phyloP scores from a whole-genome alignment of 495 filamentous ascomycete species.

The Aspergillus leporis region DNA sequence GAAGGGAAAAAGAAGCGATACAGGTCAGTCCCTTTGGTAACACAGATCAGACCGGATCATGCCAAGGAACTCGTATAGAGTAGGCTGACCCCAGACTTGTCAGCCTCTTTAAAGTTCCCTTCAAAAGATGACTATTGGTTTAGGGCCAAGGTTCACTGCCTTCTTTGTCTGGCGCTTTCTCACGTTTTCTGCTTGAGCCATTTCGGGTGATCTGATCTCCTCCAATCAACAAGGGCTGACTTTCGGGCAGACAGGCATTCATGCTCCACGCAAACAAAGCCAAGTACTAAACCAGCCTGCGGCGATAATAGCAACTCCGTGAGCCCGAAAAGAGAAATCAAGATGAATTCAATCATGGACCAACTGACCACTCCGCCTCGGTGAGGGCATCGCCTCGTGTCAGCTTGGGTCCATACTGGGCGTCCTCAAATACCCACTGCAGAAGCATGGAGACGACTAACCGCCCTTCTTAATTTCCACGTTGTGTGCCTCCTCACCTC shows the following conservation, averaged over 20 bases:
- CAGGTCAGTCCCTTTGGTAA: too few species aligned
- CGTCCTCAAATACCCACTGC: not conserved
- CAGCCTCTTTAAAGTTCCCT: not conserved
- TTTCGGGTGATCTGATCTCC: not conserved
- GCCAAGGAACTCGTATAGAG: not conserved
- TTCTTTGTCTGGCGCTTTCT: conserved; percentile 6
- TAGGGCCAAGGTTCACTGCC: conserved; percentile 3
- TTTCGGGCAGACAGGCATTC: not conserved
- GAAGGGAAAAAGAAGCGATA: too few species aligned
- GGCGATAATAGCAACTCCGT: not conserved
- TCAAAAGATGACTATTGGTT: not conserved
- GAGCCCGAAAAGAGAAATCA: not conserved
- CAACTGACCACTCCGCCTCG: not conserved
- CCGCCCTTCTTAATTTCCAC: not conserved
- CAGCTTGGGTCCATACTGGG: not conserved
- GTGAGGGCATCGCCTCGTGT: not conserved
- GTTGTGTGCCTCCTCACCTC: not conserved
- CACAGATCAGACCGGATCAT: not conserved
- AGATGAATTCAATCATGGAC: not conserved
- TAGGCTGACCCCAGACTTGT: not conserved
- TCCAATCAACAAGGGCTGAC: conserved; percentile 2
- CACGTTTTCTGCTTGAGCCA: not conserved
- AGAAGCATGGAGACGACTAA: not conserved
- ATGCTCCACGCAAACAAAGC: conserved; percentile 1
- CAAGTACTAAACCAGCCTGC: not conserved